Evolutionary conservation across 306 rosid species (phyloP).

Genomic region (Vigna radiata): DNA sequence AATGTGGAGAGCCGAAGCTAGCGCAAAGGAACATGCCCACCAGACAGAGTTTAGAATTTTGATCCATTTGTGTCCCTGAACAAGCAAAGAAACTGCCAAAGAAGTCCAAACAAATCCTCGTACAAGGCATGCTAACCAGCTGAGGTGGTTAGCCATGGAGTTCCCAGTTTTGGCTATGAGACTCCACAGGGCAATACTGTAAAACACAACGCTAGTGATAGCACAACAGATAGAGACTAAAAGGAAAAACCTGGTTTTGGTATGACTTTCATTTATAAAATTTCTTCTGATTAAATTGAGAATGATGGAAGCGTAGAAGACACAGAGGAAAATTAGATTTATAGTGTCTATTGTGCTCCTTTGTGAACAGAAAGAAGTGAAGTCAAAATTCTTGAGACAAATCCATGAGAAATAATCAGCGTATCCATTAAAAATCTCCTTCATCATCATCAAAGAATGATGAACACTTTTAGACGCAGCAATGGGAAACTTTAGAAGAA

Average conservation of each 20-base stretch:
- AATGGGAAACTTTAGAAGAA: neutral
- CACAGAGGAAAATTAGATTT: conserved; percentile 45
- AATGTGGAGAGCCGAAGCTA: conserved; percentile 49
- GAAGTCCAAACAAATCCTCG: conserved; percentile 61
- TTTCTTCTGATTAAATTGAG: conserved; percentile 30
- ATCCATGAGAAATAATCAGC: conserved; percentile 53
- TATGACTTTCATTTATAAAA: neutral
- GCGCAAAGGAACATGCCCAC: conserved; percentile 53
- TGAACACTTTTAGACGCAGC: neutral
- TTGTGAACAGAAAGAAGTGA: conserved; percentile 51
- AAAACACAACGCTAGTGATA: conserved; percentile 48
- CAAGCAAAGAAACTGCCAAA: conserved; percentile 54
- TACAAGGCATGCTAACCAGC: conserved; percentile 36
- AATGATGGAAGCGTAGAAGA: conserved; percentile 38
- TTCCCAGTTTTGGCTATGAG: conserved; percentile 37
- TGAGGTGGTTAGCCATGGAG: neutral
- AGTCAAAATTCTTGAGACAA: conserved; percentile 38
- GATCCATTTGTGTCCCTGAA: conserved; percentile 51
- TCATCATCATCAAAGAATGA: neutral
- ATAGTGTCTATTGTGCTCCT: conserved; percentile 41
- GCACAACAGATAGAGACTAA: conserved; percentile 53
- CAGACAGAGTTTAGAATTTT: conserved; percentile 47
- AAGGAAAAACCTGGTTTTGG: conserved; percentile 37
- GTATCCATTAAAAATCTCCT: conserved; percentile 10
- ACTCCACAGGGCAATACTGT: conserved; percentile 45